These are phyloP conservation scores for Sporothrix brunneoviolacea DNA, from an alignment of 2,329 filamentous ascomycete species.

Conservation along the genomic window DNA sequence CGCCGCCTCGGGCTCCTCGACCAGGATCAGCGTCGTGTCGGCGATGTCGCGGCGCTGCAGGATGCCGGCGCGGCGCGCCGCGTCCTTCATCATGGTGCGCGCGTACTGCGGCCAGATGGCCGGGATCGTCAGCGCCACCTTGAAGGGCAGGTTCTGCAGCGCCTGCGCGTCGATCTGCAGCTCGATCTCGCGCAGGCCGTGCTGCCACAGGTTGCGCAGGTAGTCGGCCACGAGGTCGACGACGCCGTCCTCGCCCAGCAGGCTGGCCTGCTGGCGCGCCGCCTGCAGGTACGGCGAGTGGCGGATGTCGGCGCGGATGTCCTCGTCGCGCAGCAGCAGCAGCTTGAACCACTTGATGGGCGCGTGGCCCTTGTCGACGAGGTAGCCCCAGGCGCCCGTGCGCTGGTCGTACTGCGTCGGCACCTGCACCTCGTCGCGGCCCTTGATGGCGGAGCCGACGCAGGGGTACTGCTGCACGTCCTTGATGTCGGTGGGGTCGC, in stretches of 20 bases:
- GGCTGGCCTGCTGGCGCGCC: background rate
- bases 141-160: constrained; percentile 21
- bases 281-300: constrained; percentile 9
- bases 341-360: constrained; percentile 18
- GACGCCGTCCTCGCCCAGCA: constrained; percentile 11
- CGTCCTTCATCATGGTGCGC: constrained; percentile 30
- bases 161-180: constrained; percentile 17
- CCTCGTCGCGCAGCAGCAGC: constrained; percentile 14
- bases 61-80: constrained; percentile 31
- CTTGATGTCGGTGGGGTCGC: constrained; percentile 2
- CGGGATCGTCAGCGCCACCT: constrained; percentile 37
- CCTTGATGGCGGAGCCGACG: constrained; percentile 14
- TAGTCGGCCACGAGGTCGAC: constrained; percentile 28
- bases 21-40: constrained; percentile 27
- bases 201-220: constrained; percentile 29
- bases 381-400: constrained; percentile 9
- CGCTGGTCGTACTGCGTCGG: constrained; percentile 12
- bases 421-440: constrained; percentile 13
- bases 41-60: constrained; percentile 21
- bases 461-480: constrained; percentile 9
- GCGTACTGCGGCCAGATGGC: constrained; percentile 40
- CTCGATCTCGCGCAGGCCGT: constrained; percentile 19
- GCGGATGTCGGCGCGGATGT: constrained; percentile 13
- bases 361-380: background rate
- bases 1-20: constrained; percentile 41